These are phyloP conservation scores for Starmerella asiatica DNA, from an alignment of 805 yeast genomes.

Conservation along the genomic window DNA sequence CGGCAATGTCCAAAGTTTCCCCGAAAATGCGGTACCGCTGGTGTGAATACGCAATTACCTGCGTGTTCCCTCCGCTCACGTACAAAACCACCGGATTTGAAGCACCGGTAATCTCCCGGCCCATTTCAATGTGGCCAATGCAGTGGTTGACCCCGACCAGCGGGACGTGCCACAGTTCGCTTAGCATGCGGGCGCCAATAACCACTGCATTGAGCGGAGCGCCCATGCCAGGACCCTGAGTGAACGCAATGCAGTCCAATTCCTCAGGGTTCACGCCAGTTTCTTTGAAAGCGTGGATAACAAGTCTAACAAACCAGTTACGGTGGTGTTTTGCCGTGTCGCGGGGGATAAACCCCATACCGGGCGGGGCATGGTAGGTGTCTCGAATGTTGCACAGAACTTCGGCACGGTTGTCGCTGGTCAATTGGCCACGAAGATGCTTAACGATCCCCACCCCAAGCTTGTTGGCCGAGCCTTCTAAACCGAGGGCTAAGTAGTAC, in stretches of 20 bases:
- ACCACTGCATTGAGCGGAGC: conserved; percentile 93
- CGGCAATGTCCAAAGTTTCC: conserved; percentile 95
- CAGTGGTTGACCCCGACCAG: conserved; percentile 94
- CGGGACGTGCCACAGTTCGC: conserved; percentile 70
- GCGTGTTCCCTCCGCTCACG: conserved; percentile 98
- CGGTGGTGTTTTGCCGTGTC: conserved; percentile 96
- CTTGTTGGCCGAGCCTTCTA: conserved; percentile 96
- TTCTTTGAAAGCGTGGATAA: conserved; percentile 50
- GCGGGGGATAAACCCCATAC: conserved; percentile 92
- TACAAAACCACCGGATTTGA: conserved; percentile 91
- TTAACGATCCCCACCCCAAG: conserved; percentile 85
- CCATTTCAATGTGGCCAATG: conserved; percentile 98
- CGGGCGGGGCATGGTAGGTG: conserved; percentile 92
- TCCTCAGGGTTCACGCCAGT: conserved; percentile 36
- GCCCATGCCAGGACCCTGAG: conserved; percentile 99
- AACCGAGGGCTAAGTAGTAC: conserved; percentile 56
- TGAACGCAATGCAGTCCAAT: conserved; percentile 59
- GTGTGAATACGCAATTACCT: conserved; percentile 89
- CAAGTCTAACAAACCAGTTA: conserved; percentile 78
- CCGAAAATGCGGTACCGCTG: conserved; percentile 96
- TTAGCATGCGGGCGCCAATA: conserved; percentile 75
- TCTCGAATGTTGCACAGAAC: conserved; percentile 86
- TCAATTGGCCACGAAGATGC: conserved; percentile 50
- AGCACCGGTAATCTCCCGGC: conserved; percentile 96
- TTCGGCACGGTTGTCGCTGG: conserved; percentile 48